Evolutionary conservation across 768 basidiomycete genomes (phyloP), one percentile per base, ranked within the genome.

Genomic region (Phlebiopsis gigantea): DNA sequence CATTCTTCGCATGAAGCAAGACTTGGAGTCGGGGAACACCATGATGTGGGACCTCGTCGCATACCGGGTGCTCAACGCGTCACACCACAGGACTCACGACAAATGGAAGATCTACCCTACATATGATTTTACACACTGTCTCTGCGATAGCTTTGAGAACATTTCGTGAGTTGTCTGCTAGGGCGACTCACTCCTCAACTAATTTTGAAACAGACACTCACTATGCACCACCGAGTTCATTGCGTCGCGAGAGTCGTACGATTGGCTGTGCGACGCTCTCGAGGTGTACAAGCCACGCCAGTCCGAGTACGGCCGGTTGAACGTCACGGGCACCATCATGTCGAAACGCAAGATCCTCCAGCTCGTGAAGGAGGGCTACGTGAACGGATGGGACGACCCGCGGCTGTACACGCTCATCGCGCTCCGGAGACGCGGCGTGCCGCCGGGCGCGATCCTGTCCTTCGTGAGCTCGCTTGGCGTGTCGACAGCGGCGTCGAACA

Each of bases 21-120:
- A 98, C 68, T 73, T 98, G 25, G 78, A 83, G 46, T 90, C 92
- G 58, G 88, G 89, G 12, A 99, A 98, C 71, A 96, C 96, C 10
- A 93, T 94, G 72, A 98, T 99, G 97, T 99, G 97, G 97, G 97
- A 99, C 73, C 73, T 97, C 54, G 90, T 97, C 31, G 96, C 96
- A 6, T 99, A 98, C 69, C 87, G 97, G 25, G 92, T 98, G 15
- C 79, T 98, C 53, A 82, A 89, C 50, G 83, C 92, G 1, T 84
- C 90, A 28, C 97, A 99, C 71, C 96, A 98, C 66, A 84, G 97
- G 22, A 98, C 97, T 0, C 84, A 84, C 9, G 85, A 87, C 69
- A 90, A 88, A 66, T 99, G 97, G 97, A 90, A 82, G 67, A 93
- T 99, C 59, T 99, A 99, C 71, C 96, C 96, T 2, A 98, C 95